Conservation (phyloP, 306 rosid species). For the Medicago ruthenica region DNA sequence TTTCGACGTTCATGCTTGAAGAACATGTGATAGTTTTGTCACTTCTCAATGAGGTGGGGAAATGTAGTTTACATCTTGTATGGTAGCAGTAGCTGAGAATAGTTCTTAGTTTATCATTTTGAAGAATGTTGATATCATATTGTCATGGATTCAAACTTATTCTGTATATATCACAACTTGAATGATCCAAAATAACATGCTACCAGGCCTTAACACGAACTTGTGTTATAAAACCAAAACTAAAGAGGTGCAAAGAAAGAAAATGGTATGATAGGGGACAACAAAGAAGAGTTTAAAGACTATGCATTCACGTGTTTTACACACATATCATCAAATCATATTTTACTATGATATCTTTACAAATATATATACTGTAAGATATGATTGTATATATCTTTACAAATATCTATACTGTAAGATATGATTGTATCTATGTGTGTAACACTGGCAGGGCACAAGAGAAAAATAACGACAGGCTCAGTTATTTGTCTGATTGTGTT, state of each 20-base stretch:
- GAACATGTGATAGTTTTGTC: slow-evolving; percentile 32
- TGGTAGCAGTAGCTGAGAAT: slow-evolving; percentile 19
- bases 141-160: slow-evolving; percentile 1
- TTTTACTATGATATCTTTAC: too few species aligned
- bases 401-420: too few species aligned
- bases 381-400: too few species aligned
- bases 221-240: not conserved
- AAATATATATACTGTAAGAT: too few species aligned
- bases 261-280: not conserved
- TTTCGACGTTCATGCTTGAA: slow-evolving; percentile 23
- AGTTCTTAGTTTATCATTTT: not conserved
- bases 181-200: not conserved
- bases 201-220: not conserved
- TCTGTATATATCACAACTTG: not conserved
- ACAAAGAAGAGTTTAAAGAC: not conserved
- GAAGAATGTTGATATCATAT: slow-evolving; percentile 1
- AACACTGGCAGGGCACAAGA: too few species aligned
- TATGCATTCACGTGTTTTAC: not conserved
- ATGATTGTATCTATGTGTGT: too few species aligned
- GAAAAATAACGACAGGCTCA: too few species aligned
- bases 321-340: too few species aligned
- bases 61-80: slow-evolving; percentile 34
- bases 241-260: not conserved
- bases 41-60: slow-evolving; percentile 31
- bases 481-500: too few species aligned